A percentile compares a stretch with the other conserved stretches of the same genome.
phyloP scores from a whole-genome alignment of 1,139 yeast species.

The Arxiozyma telluris region DNA sequence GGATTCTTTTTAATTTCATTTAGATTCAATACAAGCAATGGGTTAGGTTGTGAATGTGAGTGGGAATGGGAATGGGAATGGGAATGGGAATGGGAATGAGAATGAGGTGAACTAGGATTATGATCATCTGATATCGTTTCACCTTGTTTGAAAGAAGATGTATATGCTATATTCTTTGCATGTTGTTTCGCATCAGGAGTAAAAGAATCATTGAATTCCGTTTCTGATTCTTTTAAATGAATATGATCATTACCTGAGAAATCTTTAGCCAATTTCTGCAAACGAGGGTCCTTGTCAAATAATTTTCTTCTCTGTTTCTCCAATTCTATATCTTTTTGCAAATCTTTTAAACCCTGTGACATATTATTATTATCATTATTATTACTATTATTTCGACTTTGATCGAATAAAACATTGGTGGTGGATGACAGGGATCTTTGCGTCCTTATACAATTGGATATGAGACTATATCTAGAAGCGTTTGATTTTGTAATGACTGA shows the following conservation, averaged over 20 bases:
- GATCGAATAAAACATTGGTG: background rate
- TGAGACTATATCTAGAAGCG: too few relatives aligned
- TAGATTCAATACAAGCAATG: slow-evolving; percentile 32
- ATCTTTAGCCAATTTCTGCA: slow-evolving; percentile 15
- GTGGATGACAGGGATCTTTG: background rate
- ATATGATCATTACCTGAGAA: slow-evolving; percentile 32
- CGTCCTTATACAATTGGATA: background rate
- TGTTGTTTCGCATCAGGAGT: slow-evolving; percentile 5
- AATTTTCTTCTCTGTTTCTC: slow-evolving; percentile 9
- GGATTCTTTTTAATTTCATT: slow-evolving; percentile 51
- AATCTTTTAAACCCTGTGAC: background rate
- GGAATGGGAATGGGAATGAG: slow-evolving; percentile 6
- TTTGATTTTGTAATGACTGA: background rate
- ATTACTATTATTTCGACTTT: background rate
- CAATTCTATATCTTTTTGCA: background rate
- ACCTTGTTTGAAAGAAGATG: background rate
- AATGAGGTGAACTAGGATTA: background rate
- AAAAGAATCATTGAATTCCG: slow-evolving; percentile 30
- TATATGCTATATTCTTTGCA: background rate
- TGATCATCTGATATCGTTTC: slow-evolving; percentile 17
- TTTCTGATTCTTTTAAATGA: slow-evolving; percentile 34
- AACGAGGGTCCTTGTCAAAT: slow-evolving; percentile 13
- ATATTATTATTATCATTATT: too few relatives aligned
- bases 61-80: slow-evolving; percentile 33
- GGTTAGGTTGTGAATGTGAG: slow-evolving; percentile 32